Conservation (phyloP, 768 basidiomycete genomes). For the Agaricus bisporus region DNA sequence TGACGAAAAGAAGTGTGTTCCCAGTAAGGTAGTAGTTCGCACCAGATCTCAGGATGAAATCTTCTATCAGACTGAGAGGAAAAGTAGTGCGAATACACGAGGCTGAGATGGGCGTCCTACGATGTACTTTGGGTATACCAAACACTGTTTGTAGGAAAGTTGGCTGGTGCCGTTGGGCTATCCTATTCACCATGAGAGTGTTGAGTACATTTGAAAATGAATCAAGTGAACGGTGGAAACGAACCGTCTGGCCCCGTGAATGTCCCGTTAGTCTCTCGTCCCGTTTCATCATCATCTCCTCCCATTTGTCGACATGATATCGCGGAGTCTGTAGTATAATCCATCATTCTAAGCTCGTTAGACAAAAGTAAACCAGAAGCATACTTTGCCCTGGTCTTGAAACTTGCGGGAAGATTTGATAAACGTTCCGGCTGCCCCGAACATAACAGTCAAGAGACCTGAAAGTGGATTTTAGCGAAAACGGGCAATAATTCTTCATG, state of each 20-base stretch:
- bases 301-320: conserved; percentile 85
- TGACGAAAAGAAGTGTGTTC: background rate
- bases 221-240: conserved; percentile 19
- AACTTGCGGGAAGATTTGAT: conserved; percentile 70
- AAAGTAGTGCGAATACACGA: background rate
- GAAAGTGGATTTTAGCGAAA: background rate
- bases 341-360: background rate
- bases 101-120: conserved; percentile 14
- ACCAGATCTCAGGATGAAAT: background rate
- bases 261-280: conserved; percentile 87
- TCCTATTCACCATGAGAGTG: conserved; percentile 34
- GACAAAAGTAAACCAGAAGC: conserved; percentile 3
- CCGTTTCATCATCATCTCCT: conserved; percentile 93
- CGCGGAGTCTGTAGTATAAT: conserved; percentile 57
- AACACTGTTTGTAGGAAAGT: conserved; percentile 65
- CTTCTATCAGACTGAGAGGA: background rate
- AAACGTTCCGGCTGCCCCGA: conserved; percentile 86
- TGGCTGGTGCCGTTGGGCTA: conserved; percentile 59
- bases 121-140: conserved; percentile 62
- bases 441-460: conserved; percentile 86
- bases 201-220: background rate
- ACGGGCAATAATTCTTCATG: background rate
- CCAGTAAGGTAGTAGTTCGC: too few species aligned
- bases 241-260: conserved; percentile 76
- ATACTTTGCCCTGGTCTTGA: conserved; percentile 90